phyloP scores from a whole-genome alignment of 176 grass and related monocot species.

The Avena eriantha region DNA sequence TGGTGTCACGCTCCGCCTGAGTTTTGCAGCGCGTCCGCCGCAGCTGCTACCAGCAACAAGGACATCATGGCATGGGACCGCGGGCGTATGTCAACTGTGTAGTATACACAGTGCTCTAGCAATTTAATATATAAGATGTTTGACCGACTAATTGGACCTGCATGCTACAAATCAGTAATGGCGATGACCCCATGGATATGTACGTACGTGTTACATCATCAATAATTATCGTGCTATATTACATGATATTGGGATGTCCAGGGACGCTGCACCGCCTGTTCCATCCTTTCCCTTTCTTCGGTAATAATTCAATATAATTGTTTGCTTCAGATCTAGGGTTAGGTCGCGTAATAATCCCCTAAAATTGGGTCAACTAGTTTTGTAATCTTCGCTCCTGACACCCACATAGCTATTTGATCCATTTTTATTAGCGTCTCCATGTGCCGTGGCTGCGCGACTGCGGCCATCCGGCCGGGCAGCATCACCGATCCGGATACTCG shows the following conservation, averaged over 20 bases:
- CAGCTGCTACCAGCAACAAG: neutral
- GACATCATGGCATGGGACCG: neutral
- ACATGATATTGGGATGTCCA: neutral
- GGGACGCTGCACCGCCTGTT: neutral
- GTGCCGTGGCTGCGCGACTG: neutral
- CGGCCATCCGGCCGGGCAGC: too few relatives aligned
- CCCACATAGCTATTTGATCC: too few relatives aligned
- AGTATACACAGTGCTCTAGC: neutral
- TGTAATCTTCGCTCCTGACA: neutral
- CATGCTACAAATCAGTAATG: neutral
- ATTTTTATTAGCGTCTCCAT: neutral
- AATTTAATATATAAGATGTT: constrained; percentile 9
- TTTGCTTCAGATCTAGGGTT: neutral
- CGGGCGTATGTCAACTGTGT: neutral
- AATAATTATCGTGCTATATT: neutral
- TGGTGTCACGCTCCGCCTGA: too few relatives aligned
- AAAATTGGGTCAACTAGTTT: neutral
- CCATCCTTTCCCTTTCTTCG: neutral
- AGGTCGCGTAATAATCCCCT: neutral
- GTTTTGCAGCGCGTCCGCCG: neutral
- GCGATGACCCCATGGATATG: neutral
- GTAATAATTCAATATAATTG: neutral
- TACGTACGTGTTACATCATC: too few relatives aligned
- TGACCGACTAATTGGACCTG: constrained; percentile 6
- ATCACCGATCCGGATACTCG: too few relatives aligned